Evolutionary conservation across 768 basidiomycete species (phyloP).

Genomic region (Terana coerulea): DNA sequence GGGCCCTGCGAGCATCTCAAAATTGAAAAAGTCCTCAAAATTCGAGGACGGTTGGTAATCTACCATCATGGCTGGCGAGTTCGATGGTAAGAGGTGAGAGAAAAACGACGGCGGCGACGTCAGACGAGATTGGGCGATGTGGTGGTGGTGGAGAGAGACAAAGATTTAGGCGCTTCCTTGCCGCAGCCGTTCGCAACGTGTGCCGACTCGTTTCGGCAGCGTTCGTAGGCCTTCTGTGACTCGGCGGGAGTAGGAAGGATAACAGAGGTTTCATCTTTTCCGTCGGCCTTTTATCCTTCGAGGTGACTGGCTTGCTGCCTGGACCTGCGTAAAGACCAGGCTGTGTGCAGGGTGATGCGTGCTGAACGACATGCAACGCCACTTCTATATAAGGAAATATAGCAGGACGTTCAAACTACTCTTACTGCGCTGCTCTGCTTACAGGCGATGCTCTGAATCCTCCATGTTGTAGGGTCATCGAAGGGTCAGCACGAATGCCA

Average conservation of each 20-base stretch:
- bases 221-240: conserved; percentile 3
- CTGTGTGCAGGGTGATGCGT: no score
- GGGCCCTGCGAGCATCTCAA: conserved; percentile 48
- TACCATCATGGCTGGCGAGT: conserved; percentile 20
- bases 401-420: no score
- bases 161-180: no score
- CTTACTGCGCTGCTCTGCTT: no score
- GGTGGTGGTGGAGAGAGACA: no score
- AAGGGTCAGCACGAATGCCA: no score
- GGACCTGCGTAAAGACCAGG: conserved; percentile 3
- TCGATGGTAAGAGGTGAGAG: conserved; percentile 37
- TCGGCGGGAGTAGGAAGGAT: no score
- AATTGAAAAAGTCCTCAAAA: conserved; percentile 63
- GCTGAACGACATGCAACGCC: neutral
- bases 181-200: no score
- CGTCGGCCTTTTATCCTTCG: neutral
- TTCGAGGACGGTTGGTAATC: neutral
- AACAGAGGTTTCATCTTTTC: no score
- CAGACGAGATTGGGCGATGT: neutral
- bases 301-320: neutral
- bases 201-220: no score
- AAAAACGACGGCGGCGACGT: neutral
- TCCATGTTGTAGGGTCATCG: no score
- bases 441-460: no score
- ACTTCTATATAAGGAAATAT: neutral